Conservation (phyloP, 2,329 filamentous ascomycete species). For the Teratosphaeria nubilosa region DNA sequence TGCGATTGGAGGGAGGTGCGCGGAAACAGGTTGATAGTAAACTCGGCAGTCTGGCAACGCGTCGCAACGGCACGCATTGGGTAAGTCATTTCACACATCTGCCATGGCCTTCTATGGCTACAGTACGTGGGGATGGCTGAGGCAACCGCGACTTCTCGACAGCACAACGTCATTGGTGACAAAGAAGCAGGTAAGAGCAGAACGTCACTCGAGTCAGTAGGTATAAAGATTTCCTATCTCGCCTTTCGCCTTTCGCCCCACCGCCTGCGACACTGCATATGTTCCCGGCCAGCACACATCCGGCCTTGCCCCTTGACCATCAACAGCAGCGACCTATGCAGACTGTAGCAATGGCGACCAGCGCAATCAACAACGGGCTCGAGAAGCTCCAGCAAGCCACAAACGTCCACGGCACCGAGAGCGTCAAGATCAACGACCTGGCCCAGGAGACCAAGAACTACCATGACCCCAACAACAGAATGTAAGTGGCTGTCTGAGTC, state of each 20-base stretch:
- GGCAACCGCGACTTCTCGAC: neutral
- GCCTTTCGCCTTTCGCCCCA: neutral
- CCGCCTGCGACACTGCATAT: neutral
- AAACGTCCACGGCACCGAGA: conserved; percentile 24
- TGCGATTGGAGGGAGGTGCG: neutral
- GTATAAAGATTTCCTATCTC: neutral
- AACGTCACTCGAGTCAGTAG: neutral
- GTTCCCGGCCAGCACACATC: neutral
- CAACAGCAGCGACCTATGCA: neutral
- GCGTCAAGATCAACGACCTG: conserved; percentile 52
- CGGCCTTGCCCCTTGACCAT: neutral
- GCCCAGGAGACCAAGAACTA: conserved; percentile 49
- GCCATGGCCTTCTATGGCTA: neutral
- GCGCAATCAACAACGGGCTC: conserved; percentile 13
- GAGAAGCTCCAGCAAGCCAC: conserved; percentile 19
- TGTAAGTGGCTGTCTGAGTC: conserved; percentile 23
- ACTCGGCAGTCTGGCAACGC: neutral
- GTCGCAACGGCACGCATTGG: neutral
- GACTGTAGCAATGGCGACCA: conserved; percentile 1
- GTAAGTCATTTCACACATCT: neutral
- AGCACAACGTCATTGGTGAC: neutral
- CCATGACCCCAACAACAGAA: conserved; percentile 42
- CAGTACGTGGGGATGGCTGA: neutral
- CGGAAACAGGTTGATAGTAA: neutral
- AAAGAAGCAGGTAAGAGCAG: neutral